A percentile compares a stretch with the other conserved stretches of the same genome.
phyloP scores from a whole-genome alignment of 2,329 filamentous ascomycete species.

The Helminthosporium solani region DNA sequence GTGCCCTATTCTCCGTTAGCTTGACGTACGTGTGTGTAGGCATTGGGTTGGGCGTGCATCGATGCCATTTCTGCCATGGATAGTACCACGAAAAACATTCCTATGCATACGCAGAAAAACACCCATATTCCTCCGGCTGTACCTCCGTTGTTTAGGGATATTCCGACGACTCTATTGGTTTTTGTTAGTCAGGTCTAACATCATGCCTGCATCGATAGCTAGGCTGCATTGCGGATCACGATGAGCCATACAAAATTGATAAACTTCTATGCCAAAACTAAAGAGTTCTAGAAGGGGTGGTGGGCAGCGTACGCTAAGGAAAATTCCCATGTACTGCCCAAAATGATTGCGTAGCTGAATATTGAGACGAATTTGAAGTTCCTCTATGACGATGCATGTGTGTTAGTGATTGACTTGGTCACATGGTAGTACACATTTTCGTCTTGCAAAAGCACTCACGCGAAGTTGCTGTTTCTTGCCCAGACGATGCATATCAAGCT shows the following conservation, averaged over 20 bases:
- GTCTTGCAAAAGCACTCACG: too few species aligned
- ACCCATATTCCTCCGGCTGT: conserved; percentile 31
- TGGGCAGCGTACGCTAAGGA: conserved; percentile 12
- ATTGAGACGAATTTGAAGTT: conserved; percentile 21
- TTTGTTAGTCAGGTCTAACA: too few species aligned
- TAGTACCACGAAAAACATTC: conserved; percentile 20
- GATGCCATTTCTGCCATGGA: conserved; percentile 36
- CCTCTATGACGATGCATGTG: too few species aligned
- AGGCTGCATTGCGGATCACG: too few species aligned
- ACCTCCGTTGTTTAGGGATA: conserved; percentile 24
- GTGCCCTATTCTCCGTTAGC: conserved; percentile 24
- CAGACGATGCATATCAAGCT: conserved; percentile 24
- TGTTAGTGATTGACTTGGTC: background rate
- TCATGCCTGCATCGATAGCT: too few species aligned
- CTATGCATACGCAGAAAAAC: conserved; percentile 23
- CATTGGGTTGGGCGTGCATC: too few species aligned
- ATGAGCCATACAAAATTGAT: too few species aligned
- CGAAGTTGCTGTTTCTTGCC: conserved; percentile 24
- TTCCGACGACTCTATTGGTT: conserved; percentile 4
- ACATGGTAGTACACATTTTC: too few species aligned
- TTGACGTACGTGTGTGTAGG: too few species aligned
- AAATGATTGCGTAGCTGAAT: conserved; percentile 18
- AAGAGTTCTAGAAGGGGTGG: background rate
- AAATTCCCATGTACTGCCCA: conserved; percentile 23
- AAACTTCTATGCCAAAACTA: background rate